A percentile compares a stretch with the other conserved stretches of the same genome.
These are phyloP conservation scores for Piedraia hortae DNA, from an alignment of 2,329 filamentous ascomycete species.

Conservation along the genomic window DNA sequence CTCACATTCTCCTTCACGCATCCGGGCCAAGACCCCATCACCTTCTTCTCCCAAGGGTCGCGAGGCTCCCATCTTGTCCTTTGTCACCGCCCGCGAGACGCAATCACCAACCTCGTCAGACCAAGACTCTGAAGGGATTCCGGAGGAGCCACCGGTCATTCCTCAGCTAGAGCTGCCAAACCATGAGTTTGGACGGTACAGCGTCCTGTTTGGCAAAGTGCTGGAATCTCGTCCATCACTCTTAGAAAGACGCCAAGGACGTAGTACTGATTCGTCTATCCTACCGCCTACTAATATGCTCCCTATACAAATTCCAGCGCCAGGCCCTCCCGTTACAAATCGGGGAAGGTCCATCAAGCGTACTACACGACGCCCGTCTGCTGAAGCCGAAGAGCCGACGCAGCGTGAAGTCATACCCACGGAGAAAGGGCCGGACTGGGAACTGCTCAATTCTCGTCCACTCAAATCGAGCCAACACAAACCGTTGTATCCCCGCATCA, in stretches of 20 bases:
- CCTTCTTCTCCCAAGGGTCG: conserved; percentile 1
- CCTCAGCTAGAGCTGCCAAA: conserved; percentile 36
- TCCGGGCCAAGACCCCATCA: too few species aligned
- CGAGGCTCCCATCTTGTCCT: conserved; percentile 1
- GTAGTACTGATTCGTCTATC: conserved; percentile 4
- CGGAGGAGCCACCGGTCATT: neutral
- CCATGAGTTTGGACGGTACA: conserved; percentile 62
- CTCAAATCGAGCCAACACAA: conserved; percentile 2
- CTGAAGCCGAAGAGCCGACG: conserved; percentile 1
- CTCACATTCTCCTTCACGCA: conserved; percentile 1
- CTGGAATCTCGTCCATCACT: conserved; percentile 21
- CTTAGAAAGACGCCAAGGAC: conserved; percentile 10
- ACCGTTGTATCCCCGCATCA: conserved; percentile 5
- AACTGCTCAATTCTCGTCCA: conserved; percentile 3
- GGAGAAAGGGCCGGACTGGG: conserved; percentile 3
- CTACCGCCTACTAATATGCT: conserved; percentile 1
- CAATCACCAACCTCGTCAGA: neutral
- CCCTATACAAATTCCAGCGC: neutral
- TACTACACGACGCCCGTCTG: conserved; percentile 7
- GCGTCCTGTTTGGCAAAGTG: conserved; percentile 69
- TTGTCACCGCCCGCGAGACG: conserved; percentile 1
- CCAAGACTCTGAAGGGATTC: conserved; percentile 3
- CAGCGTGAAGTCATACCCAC: conserved; percentile 1
- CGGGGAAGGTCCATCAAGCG: conserved; percentile 6
- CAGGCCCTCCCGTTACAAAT: conserved; percentile 2